phyloP scores from a whole-genome alignment of 1,284 basidiomycete species.

The Bothia castanella region DNA sequence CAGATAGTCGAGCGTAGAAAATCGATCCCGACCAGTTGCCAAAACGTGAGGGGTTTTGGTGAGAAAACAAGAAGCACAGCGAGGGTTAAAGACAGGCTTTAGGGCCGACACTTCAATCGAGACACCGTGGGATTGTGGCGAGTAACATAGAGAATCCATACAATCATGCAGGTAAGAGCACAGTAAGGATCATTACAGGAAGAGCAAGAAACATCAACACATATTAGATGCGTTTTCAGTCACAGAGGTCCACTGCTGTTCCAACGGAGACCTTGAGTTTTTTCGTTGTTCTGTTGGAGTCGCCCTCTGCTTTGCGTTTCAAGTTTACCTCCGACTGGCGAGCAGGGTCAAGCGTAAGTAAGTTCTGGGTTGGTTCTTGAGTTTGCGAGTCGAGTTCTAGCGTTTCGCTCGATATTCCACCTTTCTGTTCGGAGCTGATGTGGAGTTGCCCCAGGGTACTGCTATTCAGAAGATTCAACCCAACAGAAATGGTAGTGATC shows the following conservation, averaged over 20 bases:
- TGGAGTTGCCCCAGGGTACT: background rate
- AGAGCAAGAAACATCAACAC: background rate
- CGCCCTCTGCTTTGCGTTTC: constrained; percentile 32
- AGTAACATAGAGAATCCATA: too few relatives aligned
- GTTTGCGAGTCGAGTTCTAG: constrained; percentile 40
- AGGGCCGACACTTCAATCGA: constrained; percentile 27
- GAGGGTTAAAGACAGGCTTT: constrained; percentile 14
- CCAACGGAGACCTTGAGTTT: constrained; percentile 56
- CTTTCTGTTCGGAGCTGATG: background rate
- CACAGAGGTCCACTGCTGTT: constrained; percentile 54
- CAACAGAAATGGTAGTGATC: background rate
- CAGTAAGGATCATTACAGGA: background rate
- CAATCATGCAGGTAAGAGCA: too few relatives aligned
- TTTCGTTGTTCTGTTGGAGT: constrained; percentile 38
- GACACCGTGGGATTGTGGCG: background rate
- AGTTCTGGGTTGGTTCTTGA: constrained; percentile 49
- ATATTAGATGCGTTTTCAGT: constrained; percentile 32
- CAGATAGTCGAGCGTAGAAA: constrained; percentile 49
- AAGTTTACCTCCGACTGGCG: constrained; percentile 17
- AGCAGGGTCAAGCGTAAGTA: constrained; percentile 6
- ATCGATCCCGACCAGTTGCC: constrained; percentile 47
- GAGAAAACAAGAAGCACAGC: background rate
- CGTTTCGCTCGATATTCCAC: constrained; percentile 1
- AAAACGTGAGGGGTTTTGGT: constrained; percentile 59
- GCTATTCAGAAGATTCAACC: constrained; percentile 6